Conservation (phyloP, 2,329 filamentous ascomycete genomes). For the Cyphellophora europaea region DNA sequence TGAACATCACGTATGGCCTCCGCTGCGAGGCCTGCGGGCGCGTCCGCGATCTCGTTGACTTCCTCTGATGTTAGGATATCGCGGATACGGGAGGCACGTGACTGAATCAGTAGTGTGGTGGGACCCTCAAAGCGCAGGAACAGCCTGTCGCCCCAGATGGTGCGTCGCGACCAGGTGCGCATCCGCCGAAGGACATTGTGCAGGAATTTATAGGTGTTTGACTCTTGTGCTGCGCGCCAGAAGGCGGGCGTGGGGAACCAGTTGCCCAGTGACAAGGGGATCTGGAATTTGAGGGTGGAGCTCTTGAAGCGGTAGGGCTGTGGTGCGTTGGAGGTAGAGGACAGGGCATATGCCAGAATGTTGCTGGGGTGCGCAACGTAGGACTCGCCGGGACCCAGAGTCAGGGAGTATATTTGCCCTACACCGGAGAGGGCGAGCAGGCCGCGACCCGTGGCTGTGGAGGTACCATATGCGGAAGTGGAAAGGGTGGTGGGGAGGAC, state of each 20-base stretch:
- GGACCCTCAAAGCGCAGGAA: conserved; percentile 88
- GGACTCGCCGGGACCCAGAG: conserved; percentile 71
- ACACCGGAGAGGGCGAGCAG: conserved; percentile 75
- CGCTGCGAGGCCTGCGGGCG: conserved; percentile 61
- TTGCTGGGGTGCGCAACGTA: conserved; percentile 86
- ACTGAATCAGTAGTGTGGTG: conserved; percentile 76
- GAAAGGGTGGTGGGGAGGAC: conserved; percentile 55
- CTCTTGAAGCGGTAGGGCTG: conserved; percentile 81
- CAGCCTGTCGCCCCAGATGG: conserved; percentile 86
- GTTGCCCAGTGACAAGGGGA: conserved; percentile 58
- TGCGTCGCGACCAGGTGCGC: conserved; percentile 67
- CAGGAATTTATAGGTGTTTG: conserved; percentile 61
- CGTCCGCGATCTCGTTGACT: conserved; percentile 82
- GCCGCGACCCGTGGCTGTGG: conserved; percentile 77
- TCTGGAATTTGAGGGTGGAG: conserved; percentile 62
- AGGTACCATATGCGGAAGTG: conserved; percentile 87
- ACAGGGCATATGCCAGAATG: conserved; percentile 78
- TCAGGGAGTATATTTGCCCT: conserved; percentile 82
- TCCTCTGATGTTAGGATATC: conserved; percentile 71
- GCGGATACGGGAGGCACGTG: conserved; percentile 66
- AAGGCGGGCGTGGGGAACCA: conserved; percentile 64
- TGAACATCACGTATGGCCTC: conserved; percentile 41
- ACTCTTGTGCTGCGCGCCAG: conserved; percentile 61
- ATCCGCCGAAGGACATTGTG: conserved; percentile 57
- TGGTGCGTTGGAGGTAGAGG: conserved; percentile 55